phyloP scores from a whole-genome alignment of 2,329 filamentous ascomycete genomes.

The Furcasterigmium sp. region DNA sequence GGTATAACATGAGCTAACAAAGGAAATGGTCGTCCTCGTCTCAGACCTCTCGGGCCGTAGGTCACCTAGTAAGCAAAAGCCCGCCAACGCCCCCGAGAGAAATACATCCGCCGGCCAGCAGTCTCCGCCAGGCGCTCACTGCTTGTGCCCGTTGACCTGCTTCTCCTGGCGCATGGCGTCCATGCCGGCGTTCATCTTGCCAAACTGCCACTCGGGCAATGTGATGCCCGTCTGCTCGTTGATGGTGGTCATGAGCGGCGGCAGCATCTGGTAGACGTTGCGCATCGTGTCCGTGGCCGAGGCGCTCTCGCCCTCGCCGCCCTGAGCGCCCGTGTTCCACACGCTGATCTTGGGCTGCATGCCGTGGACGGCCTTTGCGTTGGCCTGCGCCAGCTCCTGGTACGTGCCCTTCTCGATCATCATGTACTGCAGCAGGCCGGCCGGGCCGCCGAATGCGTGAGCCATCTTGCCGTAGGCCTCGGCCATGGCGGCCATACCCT shows the following conservation, averaged over 20 bases:
- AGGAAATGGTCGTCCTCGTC: no score
- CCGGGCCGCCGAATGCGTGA: constrained; percentile 69
- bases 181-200: constrained; percentile 31
- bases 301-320: constrained; percentile 29
- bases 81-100: background rate
- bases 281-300: constrained; percentile 58
- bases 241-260: constrained; percentile 78
- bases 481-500: constrained; percentile 72
- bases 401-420: constrained; percentile 84
- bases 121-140: no score
- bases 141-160: constrained; percentile 5
- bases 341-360: constrained; percentile 85
- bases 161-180: constrained; percentile 19
- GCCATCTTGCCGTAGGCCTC: constrained; percentile 72
- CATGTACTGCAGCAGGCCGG: constrained; percentile 74
- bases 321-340: constrained; percentile 71
- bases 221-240: constrained; percentile 84
- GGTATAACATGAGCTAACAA: no score
- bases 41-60: no score
- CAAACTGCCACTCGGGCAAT: constrained; percentile 72
- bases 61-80: no score
- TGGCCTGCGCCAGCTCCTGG: constrained; percentile 71
- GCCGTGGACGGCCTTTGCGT: constrained; percentile 69
- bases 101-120: no score
- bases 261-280: constrained; percentile 80